Percentiles rank a stretch among this genome's conserved stretches.
Conservation (phyloP, 2,329 filamentous ascomycete genomes). For the Fusarium nanum region DNA sequence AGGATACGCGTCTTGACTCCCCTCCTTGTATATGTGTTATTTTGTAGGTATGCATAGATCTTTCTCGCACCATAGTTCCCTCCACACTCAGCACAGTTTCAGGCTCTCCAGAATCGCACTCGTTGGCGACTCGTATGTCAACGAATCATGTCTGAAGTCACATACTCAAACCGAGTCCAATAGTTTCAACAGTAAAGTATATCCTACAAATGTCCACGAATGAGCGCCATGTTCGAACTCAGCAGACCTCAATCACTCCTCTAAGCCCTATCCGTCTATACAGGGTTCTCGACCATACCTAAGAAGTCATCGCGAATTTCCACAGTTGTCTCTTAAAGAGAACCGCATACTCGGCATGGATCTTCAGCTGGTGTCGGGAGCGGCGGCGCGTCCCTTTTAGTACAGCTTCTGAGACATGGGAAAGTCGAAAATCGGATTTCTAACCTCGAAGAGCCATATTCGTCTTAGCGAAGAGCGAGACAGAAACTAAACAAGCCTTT, state of each 20-base stretch:
- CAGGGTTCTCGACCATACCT: constrained; percentile 22
- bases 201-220: constrained; percentile 2
- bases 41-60: background rate
- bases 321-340: background rate
- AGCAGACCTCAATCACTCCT: constrained; percentile 9
- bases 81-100: background rate
- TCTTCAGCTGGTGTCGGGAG: constrained; percentile 29
- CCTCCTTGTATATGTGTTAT: constrained; percentile 8
- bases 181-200: background rate
- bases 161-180: background rate
- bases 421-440: constrained; percentile 18
- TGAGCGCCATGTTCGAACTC: constrained; percentile 23
- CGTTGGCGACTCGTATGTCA: background rate
- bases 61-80: background rate
- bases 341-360: constrained; percentile 3
- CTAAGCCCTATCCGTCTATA: constrained; percentile 1
- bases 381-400: constrained; percentile 25
- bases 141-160: background rate
- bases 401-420: constrained; percentile 20
- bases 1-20: constrained; percentile 4
- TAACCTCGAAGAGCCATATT: constrained; percentile 4
- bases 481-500: constrained; percentile 19
- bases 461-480: background rate
- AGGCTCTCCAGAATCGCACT: background rate
- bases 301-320: constrained; percentile 5